phyloP scores from a whole-genome alignment of 2,329 filamentous ascomycete species.

The Microdochium bolleyi region DNA sequence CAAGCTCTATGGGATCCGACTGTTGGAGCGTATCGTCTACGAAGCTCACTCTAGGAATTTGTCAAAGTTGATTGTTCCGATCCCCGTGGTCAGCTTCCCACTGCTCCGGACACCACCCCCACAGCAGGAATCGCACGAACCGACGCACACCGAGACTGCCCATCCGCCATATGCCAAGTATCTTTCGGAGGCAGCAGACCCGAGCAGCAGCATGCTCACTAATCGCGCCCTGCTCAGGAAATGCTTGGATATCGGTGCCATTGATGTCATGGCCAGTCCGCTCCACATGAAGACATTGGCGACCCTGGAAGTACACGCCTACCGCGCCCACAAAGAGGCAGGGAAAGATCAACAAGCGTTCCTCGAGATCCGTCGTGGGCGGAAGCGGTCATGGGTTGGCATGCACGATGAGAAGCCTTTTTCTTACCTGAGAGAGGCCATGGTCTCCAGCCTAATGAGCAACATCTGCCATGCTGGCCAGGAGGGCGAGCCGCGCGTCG shows the following conservation, averaged over 20 bases:
- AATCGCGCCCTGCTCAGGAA: slow-evolving; percentile 48
- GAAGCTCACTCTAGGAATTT: slow-evolving; percentile 49
- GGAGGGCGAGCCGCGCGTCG: slow-evolving; percentile 54
- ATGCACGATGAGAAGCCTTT: slow-evolving; percentile 79
- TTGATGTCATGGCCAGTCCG: slow-evolving; percentile 78
- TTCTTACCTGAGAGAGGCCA: slow-evolving; percentile 82
- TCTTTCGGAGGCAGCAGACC: slow-evolving; percentile 11
- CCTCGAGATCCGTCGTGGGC: slow-evolving; percentile 62
- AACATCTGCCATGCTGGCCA: slow-evolving; percentile 69
- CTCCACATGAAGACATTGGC: slow-evolving; percentile 66
- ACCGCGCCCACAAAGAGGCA: slow-evolving; percentile 71
- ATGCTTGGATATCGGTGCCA: slow-evolving; percentile 78
- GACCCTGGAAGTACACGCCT: slow-evolving; percentile 73
- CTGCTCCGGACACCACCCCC: slow-evolving; percentile 13
- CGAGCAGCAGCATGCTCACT: slow-evolving; percentile 23
- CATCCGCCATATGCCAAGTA: slow-evolving; percentile 14
- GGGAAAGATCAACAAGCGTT: slow-evolving; percentile 65
- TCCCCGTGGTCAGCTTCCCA: slow-evolving; percentile 41
- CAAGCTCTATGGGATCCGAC: slow-evolving; percentile 45
- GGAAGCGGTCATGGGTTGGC: slow-evolving; percentile 89
- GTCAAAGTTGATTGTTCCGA: slow-evolving; percentile 47
- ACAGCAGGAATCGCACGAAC: neutral
- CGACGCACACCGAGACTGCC: slow-evolving; percentile 21
- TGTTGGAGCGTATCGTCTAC: slow-evolving; percentile 49
- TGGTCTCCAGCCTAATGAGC: slow-evolving; percentile 87